A percentile compares a stretch with the other conserved stretches of the same genome.
Conservation (phyloP, 2,329 filamentous ascomycete species). For the Dryadomyces sulphureus region DNA sequence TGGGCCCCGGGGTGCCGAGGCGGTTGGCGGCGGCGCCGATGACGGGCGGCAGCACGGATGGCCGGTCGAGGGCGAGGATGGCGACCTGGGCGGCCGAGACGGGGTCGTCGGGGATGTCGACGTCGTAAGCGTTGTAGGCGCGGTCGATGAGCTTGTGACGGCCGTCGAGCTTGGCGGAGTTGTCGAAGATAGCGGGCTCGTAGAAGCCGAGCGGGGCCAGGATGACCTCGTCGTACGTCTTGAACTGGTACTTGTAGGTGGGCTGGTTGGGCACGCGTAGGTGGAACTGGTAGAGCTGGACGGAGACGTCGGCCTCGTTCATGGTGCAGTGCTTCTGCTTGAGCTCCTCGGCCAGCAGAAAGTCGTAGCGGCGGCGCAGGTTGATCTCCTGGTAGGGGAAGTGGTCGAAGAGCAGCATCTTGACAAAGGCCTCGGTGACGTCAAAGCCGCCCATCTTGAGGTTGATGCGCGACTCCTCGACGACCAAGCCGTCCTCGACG, state of each 20-base stretch:
- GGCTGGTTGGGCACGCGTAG: constrained; percentile 76
- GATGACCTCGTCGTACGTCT: constrained; percentile 91
- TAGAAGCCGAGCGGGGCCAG: constrained; percentile 94
- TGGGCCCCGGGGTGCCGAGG: background rate
- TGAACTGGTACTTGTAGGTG: constrained; percentile 87
- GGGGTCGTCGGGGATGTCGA: constrained; percentile 75
- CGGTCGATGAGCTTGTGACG: constrained; percentile 70
- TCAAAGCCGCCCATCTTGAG: constrained; percentile 87
- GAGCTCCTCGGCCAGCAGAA: constrained; percentile 82
- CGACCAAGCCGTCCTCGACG: constrained; percentile 87
- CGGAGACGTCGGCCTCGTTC: constrained; percentile 77
- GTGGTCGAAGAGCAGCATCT: constrained; percentile 94
- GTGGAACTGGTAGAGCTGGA: constrained; percentile 81
- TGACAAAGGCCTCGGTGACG: constrained; percentile 86
- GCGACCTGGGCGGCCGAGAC: constrained; percentile 68
- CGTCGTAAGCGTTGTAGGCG: constrained; percentile 89
- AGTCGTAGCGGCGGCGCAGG: constrained; percentile 77
- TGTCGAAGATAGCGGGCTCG: constrained; percentile 75
- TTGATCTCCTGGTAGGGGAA: constrained; percentile 96
- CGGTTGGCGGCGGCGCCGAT: constrained; percentile 5
- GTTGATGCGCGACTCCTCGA: constrained; percentile 90
- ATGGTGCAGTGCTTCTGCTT: constrained; percentile 90
- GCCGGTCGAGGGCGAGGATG: constrained; percentile 44
- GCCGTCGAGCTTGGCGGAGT: constrained; percentile 61
- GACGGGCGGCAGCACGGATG: constrained; percentile 31